Percentiles rank a stretch among this genome's conserved stretches.
These are phyloP conservation scores for Pochonia chlamydosporia DNA, from an alignment of 2,329 filamentous ascomycete species.

Conservation along the genomic window DNA sequence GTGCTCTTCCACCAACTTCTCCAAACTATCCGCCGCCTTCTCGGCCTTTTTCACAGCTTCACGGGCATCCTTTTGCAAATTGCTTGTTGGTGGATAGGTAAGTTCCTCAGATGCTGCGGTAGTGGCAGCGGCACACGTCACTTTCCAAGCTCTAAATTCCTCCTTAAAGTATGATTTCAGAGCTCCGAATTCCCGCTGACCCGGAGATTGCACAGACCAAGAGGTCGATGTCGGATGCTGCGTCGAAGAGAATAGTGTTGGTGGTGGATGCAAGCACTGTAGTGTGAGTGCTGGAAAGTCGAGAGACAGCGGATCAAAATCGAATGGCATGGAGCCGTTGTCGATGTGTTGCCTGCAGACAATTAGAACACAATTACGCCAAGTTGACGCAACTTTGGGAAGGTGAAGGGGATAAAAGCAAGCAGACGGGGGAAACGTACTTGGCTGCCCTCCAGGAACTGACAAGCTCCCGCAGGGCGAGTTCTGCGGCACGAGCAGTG, in stretches of 20 bases:
- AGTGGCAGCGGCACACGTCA: conserved; percentile 44
- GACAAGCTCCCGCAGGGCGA: conserved; percentile 78
- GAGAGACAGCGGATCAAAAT: conserved; percentile 79
- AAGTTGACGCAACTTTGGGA: not conserved
- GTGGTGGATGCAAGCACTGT: conserved; percentile 72
- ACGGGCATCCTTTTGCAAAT: conserved; percentile 34
- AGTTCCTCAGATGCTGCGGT: conserved; percentile 46
- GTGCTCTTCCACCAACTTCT: conserved; percentile 67
- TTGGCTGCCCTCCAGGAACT: conserved; percentile 77
- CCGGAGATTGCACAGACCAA: conserved; percentile 75
- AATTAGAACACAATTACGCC: conserved; percentile 11
- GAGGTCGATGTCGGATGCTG: conserved; percentile 73
- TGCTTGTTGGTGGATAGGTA: conserved; percentile 38
- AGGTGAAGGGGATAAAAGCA: not conserved
- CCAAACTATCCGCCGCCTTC: conserved; percentile 51
- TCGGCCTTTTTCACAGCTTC: conserved; percentile 44
- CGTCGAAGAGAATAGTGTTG: conserved; percentile 74
- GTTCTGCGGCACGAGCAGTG: conserved; percentile 74
- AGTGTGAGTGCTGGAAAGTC: conserved; percentile 83
- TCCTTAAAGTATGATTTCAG: conserved; percentile 61
- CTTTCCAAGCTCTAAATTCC: conserved; percentile 61
- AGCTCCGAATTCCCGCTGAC: conserved; percentile 66
- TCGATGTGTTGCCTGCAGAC: conserved; percentile 47
- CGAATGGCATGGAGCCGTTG: conserved; percentile 53
- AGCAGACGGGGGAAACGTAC: conserved; percentile 44